Conservation (phyloP, 2,329 filamentous ascomycete genomes). For the Dactylellina sp. region DNA sequence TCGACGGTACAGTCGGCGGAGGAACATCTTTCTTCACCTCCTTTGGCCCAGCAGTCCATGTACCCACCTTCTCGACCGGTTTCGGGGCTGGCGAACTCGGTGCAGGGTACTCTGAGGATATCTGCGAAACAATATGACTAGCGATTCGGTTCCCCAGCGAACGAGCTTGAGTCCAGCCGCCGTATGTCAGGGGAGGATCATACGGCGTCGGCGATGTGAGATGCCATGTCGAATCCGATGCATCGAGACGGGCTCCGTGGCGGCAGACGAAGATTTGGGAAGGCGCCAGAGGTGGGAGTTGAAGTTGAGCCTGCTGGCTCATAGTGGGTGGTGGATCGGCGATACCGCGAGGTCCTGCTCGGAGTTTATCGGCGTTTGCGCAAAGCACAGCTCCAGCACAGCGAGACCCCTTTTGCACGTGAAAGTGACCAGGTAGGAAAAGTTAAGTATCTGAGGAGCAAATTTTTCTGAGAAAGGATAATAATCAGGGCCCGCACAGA, state of each 20-base stretch:
- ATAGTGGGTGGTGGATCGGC: slow-evolving; percentile 3
- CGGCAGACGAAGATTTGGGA: slow-evolving; percentile 65
- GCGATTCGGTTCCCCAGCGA: slow-evolving; percentile 85
- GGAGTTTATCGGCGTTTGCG: slow-evolving; percentile 38
- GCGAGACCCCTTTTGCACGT: slow-evolving; percentile 5
- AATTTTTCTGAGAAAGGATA: too few relatives aligned
- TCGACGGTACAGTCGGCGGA: slow-evolving; percentile 62
- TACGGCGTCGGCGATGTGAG: slow-evolving; percentile 92
- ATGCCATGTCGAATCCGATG: slow-evolving; percentile 95
- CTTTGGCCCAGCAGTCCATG: slow-evolving; percentile 39
- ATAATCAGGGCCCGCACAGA: too few relatives aligned
- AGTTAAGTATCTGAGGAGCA: background rate
- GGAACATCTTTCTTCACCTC: slow-evolving; percentile 40
- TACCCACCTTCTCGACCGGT: slow-evolving; percentile 67
- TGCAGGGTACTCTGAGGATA: slow-evolving; percentile 57
- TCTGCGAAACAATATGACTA: slow-evolving; percentile 72
- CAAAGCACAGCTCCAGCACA: too few relatives aligned
- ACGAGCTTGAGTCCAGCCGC: slow-evolving; percentile 88
- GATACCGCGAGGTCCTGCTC: slow-evolving; percentile 2
- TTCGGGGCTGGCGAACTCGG: slow-evolving; percentile 43
- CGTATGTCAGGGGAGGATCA: slow-evolving; percentile 93
- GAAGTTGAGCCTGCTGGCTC: slow-evolving; percentile 25
- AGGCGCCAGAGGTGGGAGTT: slow-evolving; percentile 50
- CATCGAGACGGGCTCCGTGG: slow-evolving; percentile 93
- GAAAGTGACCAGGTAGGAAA: slow-evolving; percentile 4